phyloP scores from a whole-genome alignment of 2,329 filamentous ascomycete genomes.

The Fusarium nygamai region DNA sequence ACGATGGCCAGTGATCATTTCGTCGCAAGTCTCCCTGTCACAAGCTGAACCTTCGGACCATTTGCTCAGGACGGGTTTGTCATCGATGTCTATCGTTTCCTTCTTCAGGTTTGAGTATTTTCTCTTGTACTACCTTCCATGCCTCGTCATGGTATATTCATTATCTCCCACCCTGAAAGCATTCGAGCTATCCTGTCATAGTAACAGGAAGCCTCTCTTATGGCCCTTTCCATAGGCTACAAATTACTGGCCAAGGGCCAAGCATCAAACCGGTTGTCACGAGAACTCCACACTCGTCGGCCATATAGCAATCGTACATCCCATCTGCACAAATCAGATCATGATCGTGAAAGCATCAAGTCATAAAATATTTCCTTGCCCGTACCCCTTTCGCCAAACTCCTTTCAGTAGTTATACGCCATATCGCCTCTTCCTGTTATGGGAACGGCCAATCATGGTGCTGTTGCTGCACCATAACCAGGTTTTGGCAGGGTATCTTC shows the following conservation, averaged over 20 bases:
- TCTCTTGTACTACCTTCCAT: neutral
- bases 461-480: neutral
- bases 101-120: neutral
- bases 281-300: neutral
- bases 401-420: neutral
- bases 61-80: neutral
- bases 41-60: neutral
- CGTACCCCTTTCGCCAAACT: neutral
- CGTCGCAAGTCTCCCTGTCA: neutral
- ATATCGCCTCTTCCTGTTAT: neutral
- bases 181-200: neutral
- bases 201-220: neutral
- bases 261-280: neutral
- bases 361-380: constrained; percentile 15
- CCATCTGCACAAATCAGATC: neutral
- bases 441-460: neutral
- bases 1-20: neutral
- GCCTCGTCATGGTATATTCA: neutral
- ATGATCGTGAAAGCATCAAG: constrained; percentile 25
- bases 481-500: neutral
- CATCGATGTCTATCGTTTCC: neutral
- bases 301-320: neutral
- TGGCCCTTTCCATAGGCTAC: too few relatives aligned
- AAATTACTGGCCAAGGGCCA: neutral
- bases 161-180: too few relatives aligned